Base-by-base conservation (phyloP, 2,329 filamentous ascomycete genomes). In the Fusarium concolor region DNA sequence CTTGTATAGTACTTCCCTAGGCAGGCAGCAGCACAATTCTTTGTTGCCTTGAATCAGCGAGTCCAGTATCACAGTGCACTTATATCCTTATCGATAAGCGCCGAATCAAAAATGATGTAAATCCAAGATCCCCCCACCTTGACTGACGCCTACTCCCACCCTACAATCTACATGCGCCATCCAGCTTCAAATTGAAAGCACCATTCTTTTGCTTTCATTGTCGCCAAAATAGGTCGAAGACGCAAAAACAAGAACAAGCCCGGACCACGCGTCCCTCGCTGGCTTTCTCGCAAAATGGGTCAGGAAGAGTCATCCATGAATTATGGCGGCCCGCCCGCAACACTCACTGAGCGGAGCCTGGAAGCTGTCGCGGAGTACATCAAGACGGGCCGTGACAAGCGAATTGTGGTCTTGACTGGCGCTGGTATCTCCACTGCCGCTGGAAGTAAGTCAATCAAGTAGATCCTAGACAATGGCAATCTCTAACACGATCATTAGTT, bases 331-430 rank as follows among this genome's bases (percentile, higher is more conserved):
- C 80, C 82, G 37, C 88, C 95, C 2, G 76, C 83, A 53, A 92
- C 89, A 0, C 85, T 98, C 15, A 81, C 85, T 41, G 87, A 86
- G 31, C 89, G 94, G 56, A 91, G 86, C 28, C 79, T 98, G 15
- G 84, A 90, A 18, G 91, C 88, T 6, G 83, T 98, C 38, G 94
- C 93, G n/a, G 86, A 91, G 28, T 90, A 92, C 73, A 94, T 99
- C 78, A 89, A 87, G 69, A 85, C 89, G 73, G 91, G 90, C 44
- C 79, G 85, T 47, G 89, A 86, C 33, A 86, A 86, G 73, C 86
- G 86, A 49, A 91, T 99, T 58, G 93, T 97, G 24, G 91, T 97
- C 65, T 89, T 98, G 88, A 94, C 92, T 4, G 95, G 95, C 60
- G 94, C 95, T 14, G 95, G 95, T 46, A 96, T 97, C 71, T 93